Evolutionary conservation across 805 yeast species (phyloP), one percentile per base, ranked within the genome.

Genomic region (Candida lessepsii): DNA sequence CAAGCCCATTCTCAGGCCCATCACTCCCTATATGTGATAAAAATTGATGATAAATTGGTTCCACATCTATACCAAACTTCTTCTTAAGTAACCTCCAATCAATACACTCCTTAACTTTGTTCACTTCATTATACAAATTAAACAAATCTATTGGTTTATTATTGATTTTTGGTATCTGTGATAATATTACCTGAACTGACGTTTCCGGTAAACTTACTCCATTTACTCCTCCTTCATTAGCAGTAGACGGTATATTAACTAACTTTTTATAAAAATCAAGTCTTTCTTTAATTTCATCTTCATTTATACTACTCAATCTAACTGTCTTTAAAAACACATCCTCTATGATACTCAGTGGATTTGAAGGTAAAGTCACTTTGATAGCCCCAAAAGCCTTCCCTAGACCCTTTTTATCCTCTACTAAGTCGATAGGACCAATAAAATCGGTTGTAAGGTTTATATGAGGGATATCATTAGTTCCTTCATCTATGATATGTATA

Each of bases 331-430:
- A 9, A 2, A 29, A 9, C 20, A 25, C 13, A 15, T 24, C 18
- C 10, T 25, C 25, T 36, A 30, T 19, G 21, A 9, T 9, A 16
- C 13, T 26, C 6, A 3, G 4, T 16, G 37, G 29, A 8, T 29
- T 7, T 7, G 29, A 16, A 9, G 23, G 11, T 11, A 27, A 30
- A 5, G 75, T 66, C 2, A 90, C 56, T 53, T 89, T 90, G 31
- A 88, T 61, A 52, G 93, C 89, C 0, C 96, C 96, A 56, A 72
- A 78, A 20, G 63, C 56, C 23, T 56, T 60, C 2, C 93, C 96
- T 8, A 71, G 51, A 0, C 71, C 66, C 9, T 62, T 57, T 1
- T 78, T 58, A 10, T 75, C 67, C 16, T 84, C 82, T 13, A 86
- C 64, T 48, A 80, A 83, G n/a, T 57, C 58, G 15, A 83, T 75